Conservation (phyloP, 139 green algal genomes). For the Tetraselmis chui region DNA sequence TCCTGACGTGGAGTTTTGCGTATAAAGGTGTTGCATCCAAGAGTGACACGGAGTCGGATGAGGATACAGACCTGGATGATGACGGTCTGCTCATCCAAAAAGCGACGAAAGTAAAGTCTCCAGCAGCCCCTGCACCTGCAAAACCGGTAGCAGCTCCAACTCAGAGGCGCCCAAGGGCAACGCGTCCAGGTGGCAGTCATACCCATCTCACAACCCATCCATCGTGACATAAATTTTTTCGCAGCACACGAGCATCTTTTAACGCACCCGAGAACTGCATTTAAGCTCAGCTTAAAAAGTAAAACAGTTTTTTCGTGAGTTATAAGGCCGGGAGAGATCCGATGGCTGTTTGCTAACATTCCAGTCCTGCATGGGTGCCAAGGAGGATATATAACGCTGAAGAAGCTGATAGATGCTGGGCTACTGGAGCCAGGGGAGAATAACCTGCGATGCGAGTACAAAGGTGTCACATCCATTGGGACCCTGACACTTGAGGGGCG, state of each 20-base stretch:
- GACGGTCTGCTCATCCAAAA: not conserved
- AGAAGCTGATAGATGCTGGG: slow-evolving; percentile 60
- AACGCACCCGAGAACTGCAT: no score
- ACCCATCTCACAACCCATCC: no score
- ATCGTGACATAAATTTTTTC: no score
- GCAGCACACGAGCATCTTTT: no score
- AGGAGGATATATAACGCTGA: slow-evolving; percentile 39
- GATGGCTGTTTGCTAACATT: no score
- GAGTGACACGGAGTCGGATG: not conserved
- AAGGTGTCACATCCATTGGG: slow-evolving; percentile 43
- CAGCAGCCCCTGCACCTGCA: no score
- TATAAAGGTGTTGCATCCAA: not conserved
- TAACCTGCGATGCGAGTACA: slow-evolving; percentile 75
- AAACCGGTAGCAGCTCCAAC: not conserved
- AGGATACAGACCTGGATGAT: not conserved
- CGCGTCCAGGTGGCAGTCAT: not conserved
- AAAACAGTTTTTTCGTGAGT: no score
- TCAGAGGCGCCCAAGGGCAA: not conserved
- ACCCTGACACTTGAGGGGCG: slow-evolving; percentile 50
- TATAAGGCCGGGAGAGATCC: no score
- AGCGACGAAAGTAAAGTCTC: not conserved
- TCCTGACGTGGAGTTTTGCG: not conserved
- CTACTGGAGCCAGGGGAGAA: slow-evolving; percentile 54
- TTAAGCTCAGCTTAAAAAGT: no score
- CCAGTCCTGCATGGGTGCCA: no score